phyloP scores from a whole-genome alignment of 495 filamentous ascomycete genomes.

The Amorphotheca resinae region DNA sequence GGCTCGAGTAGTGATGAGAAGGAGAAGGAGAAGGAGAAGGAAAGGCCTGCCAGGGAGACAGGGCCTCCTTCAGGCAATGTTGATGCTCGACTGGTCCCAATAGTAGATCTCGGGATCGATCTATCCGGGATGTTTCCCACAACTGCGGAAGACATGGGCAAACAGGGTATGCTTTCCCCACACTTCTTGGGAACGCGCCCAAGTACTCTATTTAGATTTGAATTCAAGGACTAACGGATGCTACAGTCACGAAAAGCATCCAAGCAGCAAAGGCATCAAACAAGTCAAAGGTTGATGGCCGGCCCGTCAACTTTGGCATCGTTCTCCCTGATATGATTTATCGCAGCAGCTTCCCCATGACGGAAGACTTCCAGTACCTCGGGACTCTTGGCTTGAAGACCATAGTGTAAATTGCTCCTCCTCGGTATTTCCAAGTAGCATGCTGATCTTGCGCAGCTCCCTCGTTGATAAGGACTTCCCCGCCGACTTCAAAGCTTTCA shows the following conservation, averaged over 20 bases:
- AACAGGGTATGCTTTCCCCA: conserved; percentile 8
- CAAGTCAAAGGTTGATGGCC: conserved; percentile 17
- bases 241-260: conserved; percentile 25
- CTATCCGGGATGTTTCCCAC: conserved; percentile 6
- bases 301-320: conserved; percentile 53
- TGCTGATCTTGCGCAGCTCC: conserved; percentile 40
- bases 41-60: neutral
- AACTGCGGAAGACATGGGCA: conserved; percentile 7
- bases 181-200: neutral
- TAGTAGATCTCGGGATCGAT: conserved; percentile 10
- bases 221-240: neutral
- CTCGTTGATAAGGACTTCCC: conserved; percentile 57
- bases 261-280: conserved; percentile 3
- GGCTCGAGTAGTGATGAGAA: conserved; percentile 7
- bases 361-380: conserved; percentile 52
- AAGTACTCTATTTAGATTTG: neutral
- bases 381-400: conserved; percentile 54
- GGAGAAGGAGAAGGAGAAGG: neutral
- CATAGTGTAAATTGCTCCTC: conserved; percentile 45
- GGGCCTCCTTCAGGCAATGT: neutral
- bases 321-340: conserved; percentile 52
- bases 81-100: neutral
- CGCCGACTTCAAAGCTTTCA: conserved; percentile 44
- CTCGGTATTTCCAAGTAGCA: neutral
- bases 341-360: conserved; percentile 60